Base-by-base conservation (phyloP, 2,329 filamentous ascomycete genomes). In the Acephala macrosclerotiorum region DNA sequence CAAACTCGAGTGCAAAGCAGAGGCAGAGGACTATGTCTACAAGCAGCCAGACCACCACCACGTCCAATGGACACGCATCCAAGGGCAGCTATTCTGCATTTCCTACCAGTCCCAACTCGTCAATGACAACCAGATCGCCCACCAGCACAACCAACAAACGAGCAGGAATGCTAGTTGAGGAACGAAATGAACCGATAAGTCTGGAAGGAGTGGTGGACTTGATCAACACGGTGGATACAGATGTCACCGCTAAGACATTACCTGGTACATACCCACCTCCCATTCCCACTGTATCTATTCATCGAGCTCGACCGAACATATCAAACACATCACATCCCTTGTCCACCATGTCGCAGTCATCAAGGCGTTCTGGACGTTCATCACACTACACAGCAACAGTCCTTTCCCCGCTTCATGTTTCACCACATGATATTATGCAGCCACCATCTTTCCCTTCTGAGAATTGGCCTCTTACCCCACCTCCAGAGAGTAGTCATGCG, bases 191-290 rank as follows among this genome's bases (percentile, higher is more conserved):
- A 29, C 61, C 68, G 26, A 60, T 67, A 3, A 71, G 68, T 57
- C 63, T 75, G 7, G 66, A 74, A 22, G 70, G 66, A 11, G 63
- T 74, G 25, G 72, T 75, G 18, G 73, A 75, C 60, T 60, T 74
- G 38, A 71, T 47, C 11, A 68, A 74, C 49, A 71, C 72, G 22
- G 71, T 74, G 18, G 74, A 76, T 61, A 76, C 72, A 35, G 69
- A 74, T 53, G 68, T 73, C 12, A 73, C 58, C 9, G 73, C 66
- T n/a, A 75, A 66, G 53, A 58, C 60, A 38, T 58, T 71, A 66
- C 74, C 74, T 45, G 74, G 74, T 76, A 75, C 59, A 68, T 66
- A 61, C 35, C 36, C 60, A 58, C 53, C 66, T 59, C 51, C 62
- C 55, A 53, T 62, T 55, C 63, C 66, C 42, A 36, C 55, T n/a